Base-by-base conservation (phyloP, 73 alveolate genomes). In the Paramecium tetraurelia region DNA sequence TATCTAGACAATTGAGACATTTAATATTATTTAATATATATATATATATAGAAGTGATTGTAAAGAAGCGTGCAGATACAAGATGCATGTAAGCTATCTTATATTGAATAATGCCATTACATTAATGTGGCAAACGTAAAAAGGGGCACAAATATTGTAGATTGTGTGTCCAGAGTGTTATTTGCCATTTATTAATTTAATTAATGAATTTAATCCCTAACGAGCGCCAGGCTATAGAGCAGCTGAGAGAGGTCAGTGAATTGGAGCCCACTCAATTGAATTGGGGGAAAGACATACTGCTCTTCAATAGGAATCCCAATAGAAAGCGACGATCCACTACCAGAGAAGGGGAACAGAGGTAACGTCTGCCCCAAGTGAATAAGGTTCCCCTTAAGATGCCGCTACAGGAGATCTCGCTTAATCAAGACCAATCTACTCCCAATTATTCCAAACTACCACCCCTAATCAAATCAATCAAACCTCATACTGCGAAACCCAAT, bases 1-100 rank as follows among this genome's bases (percentile, higher is more conserved):
- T 76, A 85, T 22, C 90, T 8, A 44, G 90, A 80, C 36, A 80
- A 46, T 80, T 80, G 75, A 41, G 90, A 40, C 90, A 80, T 80
- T 44, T 20, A 22, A 38, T 43, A 80, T 43, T 22, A 63, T 63
- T 31, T 63, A 63, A 63, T 63, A 63, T 63, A 24, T 22, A 48
- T 22, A 48, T 48, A 48, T 48, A 53, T 53, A 53, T 53, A 53
- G 11, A 18, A 53, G 69, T 53, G 31, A 53, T 53, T 53, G 69
- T 53, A 63, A 63, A 63, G 41, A 63, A 33, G 41, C 84, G 21
- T 63, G 84, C 84, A 63, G 84, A 63, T 63, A 63, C 84, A 31
- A 63, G 84, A 33, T 31, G 84, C 84, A 63, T 63, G 20, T 18
- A 63, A 63, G 84, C 84, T 63, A 63, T 53, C 84, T 63, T 63